Base-by-base conservation (phyloP, 192 early-diverging fungal species). In the Entomortierella lignicola region DNA sequence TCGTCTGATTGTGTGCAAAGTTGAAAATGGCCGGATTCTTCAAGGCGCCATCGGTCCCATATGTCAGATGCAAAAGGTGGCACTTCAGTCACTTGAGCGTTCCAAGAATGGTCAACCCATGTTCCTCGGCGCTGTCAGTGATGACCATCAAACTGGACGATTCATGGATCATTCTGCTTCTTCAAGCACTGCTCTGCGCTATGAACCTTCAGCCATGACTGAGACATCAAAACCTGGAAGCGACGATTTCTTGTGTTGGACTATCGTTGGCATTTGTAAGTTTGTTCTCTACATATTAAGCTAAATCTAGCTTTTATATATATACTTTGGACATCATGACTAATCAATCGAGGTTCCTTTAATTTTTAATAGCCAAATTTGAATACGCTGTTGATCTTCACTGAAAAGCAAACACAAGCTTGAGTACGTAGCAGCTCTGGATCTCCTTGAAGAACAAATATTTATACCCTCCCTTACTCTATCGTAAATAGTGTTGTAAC, bases 61-160 rank as follows among this genome's bases (percentile, higher is more conserved):
- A 34, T 92, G 91, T 66, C 93, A 94, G 81, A 93, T 94, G 93
- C 93, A 94, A 82, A 94, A 94, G 75, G 81, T 94, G 23, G 92
- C 93, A 18, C 85, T 94, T 23, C 72, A 85, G 72, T 67, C 81
- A 10, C 54, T 41, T 7, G 70, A 71, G n/a, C 77, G 83, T 20
- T 60, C 84, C 61, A 70, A 55, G 10, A 64, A 55, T 15, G 51
- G 69, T 20, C 51, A 55, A 26, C 63, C 81, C 4, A 34, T 75
- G 44, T 88, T 83, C 65, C 52, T 88, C 15, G 84, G 84, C 53
- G 86, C 86, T n/a, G 77, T 69, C 30, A 84, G 75, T 21, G 67
- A 79, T n/a, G 75, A 79, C 34, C 75, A 79, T 29, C 75, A 69
- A 34, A 63, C 32, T 17, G 75, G 75, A 30, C 66, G 75, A 1